Evolutionary conservation across 768 basidiomycete species (phyloP), one percentile per base, ranked within the genome.

Genomic region (Trametopsis cervina): DNA sequence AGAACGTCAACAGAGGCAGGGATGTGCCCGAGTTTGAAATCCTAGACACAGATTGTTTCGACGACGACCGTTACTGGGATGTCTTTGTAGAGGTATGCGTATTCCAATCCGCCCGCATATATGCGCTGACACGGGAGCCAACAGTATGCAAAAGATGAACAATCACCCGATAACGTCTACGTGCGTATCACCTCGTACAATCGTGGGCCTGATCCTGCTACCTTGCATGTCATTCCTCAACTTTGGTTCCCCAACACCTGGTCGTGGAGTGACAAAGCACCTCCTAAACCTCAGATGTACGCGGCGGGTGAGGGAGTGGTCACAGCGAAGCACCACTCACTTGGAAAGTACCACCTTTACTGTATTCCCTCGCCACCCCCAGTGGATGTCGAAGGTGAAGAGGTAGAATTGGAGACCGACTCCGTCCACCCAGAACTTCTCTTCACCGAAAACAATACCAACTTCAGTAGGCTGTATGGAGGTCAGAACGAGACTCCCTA

Each of bases 161-260:
- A 97, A 54, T 77, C 88, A 41, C 82, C 90, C 7, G 83, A 98
- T 47, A 88, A 77, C 55, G 64, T 95, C 53, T 95, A 91, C 56
- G 80, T 97, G 56, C 89, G 96, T 48, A 92, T 99, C 62, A 98
- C 95, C 2, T 75, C 85, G 12, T 99, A 97, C 70, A 99, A 99
- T 66, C 84, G 96, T 29, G 95, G 96, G 0, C 93, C 95, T 10
- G 93, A 97, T 50, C 79, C 91, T 1, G 93, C 95, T 15, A 94
- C 85, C 22, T 70, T 99, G 49, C 96, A 99, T 63, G 77, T 99
- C 57, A 75, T 99, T 33, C 96, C 96, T 20, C 94, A 97, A 57
- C 72, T 98, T 37, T 97, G 89, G 86, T 99, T 97, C 71, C 83
- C 91, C 18, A 99, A 99, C 65, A 94, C 90, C 24, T 99, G 96